These are phyloP conservation scores for Candida methanosorbosa DNA, from an alignment of 805 yeast species.

Conservation along the genomic window DNA sequence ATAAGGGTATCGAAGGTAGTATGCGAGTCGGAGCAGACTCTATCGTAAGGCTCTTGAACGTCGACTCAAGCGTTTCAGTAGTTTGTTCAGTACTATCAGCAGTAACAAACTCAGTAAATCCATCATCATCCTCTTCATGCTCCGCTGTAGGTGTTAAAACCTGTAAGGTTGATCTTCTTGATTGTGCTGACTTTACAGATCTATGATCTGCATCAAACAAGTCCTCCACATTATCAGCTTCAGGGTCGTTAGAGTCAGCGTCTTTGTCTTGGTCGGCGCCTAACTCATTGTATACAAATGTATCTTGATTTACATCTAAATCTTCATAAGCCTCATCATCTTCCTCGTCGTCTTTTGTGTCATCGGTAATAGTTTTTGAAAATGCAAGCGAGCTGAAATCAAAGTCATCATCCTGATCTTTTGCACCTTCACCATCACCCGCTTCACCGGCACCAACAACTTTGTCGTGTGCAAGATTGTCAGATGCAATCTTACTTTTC, in stretches of 20 bases:
- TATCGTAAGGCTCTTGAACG: no score
- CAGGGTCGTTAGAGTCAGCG: not conserved
- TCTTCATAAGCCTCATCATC: not conserved
- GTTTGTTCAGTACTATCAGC: no score
- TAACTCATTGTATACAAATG: not conserved
- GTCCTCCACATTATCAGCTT: not conserved
- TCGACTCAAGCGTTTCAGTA: no score
- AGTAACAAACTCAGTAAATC: constrained; percentile 8
- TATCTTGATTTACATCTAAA: not conserved
- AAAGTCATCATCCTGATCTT: constrained; percentile 1
- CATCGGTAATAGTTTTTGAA: not conserved
- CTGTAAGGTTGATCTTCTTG: not conserved
- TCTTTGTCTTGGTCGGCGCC: not conserved
- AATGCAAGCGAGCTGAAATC: constrained; percentile 2
- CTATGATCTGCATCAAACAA: not conserved
- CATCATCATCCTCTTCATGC: constrained; percentile 3
- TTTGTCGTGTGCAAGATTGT: constrained; percentile 16
- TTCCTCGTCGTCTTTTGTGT: not conserved
- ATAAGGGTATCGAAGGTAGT: no score
- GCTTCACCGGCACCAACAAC: constrained; percentile 3
- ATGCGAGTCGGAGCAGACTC: no score
- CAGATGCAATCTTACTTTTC: constrained; percentile 21
- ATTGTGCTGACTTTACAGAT: no score
- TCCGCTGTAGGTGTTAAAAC: not conserved
- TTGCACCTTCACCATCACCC: constrained; percentile 1